These are phyloP conservation scores for Plasmodium vinckei DNA, from an alignment of 169 alveolate species.

Conservation along the genomic window DNA sequence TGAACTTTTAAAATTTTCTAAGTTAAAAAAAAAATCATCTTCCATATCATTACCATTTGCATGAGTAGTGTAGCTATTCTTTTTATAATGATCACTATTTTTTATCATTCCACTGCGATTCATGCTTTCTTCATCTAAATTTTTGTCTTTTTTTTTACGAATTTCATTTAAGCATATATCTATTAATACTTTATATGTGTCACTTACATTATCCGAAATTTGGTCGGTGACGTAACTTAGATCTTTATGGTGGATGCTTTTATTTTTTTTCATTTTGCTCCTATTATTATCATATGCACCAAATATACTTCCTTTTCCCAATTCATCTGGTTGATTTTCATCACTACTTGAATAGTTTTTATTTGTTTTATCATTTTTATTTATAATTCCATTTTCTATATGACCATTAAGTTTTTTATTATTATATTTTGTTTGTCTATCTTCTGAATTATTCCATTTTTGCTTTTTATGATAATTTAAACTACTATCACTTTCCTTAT, in stretches of 20 bases:
- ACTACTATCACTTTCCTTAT: background rate
- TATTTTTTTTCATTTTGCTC: background rate
- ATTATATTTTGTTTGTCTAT: background rate
- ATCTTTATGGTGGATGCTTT: background rate
- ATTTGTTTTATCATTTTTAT: background rate
- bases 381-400: background rate
- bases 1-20: too few species aligned
- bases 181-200: slow-evolving; percentile 60
- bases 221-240: too few species aligned
- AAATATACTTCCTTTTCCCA: background rate
- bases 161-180: slow-evolving; percentile 54
- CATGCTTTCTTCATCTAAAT: background rate
- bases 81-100: slow-evolving; percentile 8
- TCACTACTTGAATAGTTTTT: background rate
- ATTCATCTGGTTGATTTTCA: background rate
- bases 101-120: slow-evolving; percentile 3
- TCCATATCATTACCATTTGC: too few species aligned
- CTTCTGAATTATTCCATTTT: slow-evolving; percentile 23
- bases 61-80: background rate
- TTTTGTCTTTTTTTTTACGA: slow-evolving; percentile 3
- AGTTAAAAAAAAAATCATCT: too few species aligned
- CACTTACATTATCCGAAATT: slow-evolving; percentile 22
- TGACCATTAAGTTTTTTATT: background rate
- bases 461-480: slow-evolving; percentile 15
- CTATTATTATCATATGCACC: background rate